Percentiles rank a stretch among this genome's conserved stretches.
Evolutionary conservation across 2,329 filamentous ascomycete species (phyloP).

Genomic region (Orbilia quercus): DNA sequence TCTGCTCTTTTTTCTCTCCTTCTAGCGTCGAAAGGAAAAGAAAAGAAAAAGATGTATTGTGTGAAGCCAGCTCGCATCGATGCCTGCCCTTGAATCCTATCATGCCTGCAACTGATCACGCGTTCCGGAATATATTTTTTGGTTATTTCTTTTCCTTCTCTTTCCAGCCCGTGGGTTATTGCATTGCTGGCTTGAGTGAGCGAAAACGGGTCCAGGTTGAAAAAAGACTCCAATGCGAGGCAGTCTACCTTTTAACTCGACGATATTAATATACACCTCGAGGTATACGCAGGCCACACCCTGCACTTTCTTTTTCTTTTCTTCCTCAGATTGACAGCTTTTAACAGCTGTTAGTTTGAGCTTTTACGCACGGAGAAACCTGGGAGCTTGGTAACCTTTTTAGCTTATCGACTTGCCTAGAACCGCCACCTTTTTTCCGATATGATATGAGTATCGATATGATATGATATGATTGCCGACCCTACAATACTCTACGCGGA

Average conservation of each 20-base stretch:
- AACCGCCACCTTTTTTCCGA: constrained; percentile 26
- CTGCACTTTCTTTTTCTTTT: constrained; percentile 33
- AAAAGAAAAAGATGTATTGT: neutral
- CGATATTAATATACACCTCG: constrained; percentile 9
- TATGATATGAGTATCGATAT: no score
- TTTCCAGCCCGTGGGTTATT: constrained; percentile 14
- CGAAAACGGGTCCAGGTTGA: neutral
- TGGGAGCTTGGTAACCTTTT: constrained; percentile 17
- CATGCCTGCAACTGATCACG: constrained; percentile 54
- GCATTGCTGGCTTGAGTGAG: constrained; percentile 30
- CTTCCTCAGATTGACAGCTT: constrained; percentile 1
- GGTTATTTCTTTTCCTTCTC: constrained; percentile 1
- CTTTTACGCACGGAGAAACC: constrained; percentile 35
- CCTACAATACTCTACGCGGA: constrained; percentile 27
- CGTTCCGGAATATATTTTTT: constrained; percentile 54
- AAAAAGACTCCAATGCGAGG: neutral
- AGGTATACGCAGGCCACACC: constrained; percentile 1
- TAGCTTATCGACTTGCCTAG: constrained; percentile 47
- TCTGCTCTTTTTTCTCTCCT: constrained; percentile 17
- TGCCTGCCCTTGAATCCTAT: constrained; percentile 53
- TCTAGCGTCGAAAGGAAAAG: constrained; percentile 19
- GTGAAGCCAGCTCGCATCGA: constrained; percentile 49
- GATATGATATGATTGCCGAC: constrained; percentile 36
- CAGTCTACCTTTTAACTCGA: neutral
- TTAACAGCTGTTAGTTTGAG: constrained; percentile 16